Evolutionary conservation across 1,284 basidiomycete species (phyloP).

Genomic region (Ustilago crameri): DNA sequence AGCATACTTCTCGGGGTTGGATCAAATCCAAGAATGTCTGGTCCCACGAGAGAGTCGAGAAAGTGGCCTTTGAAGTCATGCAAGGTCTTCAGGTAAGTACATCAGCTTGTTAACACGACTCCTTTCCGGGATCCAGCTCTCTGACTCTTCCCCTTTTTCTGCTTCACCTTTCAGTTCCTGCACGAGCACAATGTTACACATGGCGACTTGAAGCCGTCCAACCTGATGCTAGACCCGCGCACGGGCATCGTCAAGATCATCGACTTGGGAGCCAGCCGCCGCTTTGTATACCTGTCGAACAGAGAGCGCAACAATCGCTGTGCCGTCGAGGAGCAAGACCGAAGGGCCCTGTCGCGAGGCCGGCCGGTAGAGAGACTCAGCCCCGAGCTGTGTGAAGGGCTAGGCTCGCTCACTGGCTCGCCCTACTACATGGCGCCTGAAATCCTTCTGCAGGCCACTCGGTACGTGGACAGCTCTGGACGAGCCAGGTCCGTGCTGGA

Average conservation of each 20-base stretch:
- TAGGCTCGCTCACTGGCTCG: conserved; percentile 59
- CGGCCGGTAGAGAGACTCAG: conserved; percentile 12
- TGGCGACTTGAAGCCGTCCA: conserved; percentile 60
- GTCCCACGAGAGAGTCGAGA: conserved; percentile 51
- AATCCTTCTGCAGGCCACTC: conserved; percentile 56
- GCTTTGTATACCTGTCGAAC: conserved; percentile 54
- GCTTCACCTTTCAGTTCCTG: conserved; percentile 23
- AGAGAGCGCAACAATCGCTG: conserved; percentile 44
- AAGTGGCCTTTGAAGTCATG: conserved; percentile 45
- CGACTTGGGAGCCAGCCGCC: conserved; percentile 55
- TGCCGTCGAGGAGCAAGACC: conserved; percentile 56
- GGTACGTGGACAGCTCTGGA: conserved; percentile 46
- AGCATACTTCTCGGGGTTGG: conserved; percentile 48
- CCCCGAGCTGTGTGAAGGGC: conserved; percentile 48
- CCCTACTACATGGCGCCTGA: conserved; percentile 62
- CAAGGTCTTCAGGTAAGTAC: conserved; percentile 47
- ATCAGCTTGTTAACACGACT: background rate
- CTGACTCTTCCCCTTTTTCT: background rate
- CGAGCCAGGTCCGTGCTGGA: conserved; percentile 46
- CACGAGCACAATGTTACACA: conserved; percentile 58
- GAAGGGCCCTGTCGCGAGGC: conserved; percentile 6
- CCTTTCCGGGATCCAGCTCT: background rate
- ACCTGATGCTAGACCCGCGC: conserved; percentile 57
- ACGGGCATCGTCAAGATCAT: conserved; percentile 57
- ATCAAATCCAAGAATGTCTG: conserved; percentile 36